Base-by-base conservation (phyloP, 2,329 filamentous ascomycete genomes). In the Metarhizium brunneum region DNA sequence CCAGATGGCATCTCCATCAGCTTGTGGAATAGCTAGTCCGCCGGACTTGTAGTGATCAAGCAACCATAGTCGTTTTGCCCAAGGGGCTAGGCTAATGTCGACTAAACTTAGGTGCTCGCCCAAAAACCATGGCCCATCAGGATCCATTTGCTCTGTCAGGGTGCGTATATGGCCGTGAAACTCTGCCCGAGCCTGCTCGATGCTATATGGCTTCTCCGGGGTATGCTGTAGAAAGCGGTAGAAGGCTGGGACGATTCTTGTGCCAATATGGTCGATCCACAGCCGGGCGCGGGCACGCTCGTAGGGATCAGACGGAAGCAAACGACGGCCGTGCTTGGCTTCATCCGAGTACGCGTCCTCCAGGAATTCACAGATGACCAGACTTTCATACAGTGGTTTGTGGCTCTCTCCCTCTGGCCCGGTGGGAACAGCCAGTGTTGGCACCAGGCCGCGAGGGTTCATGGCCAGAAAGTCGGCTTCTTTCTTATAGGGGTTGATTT, bases 401-500 rank as follows among this genome's bases (percentile, higher is more conserved):
- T 67, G 67, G 42, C 67, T 60, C 51, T 63, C 64, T 36, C 67
- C 68, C 2, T 61, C 56, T 1, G 53, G 58, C 29, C 63, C 65
- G 2, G 65, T 58, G 0, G 75, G 75, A 13, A 82, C 76, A 1
- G 71, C 77, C 1, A 92, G 75, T 0, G 87, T 90, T 0, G 88
- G 89, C 1, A 92, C 85, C 1, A 92, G 76, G 1, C 88, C 88
- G 13, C 87, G 81, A 0, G 88, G 88, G 65, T 92, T 92, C 59
- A 92, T 74, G 8, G 78, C 76, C 25, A 92, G 74, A 32, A 91
- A 84, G 1, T 80, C 83, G 3, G 80, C 70, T 0, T 82, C 83
- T 64, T 92, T 92, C 68, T 84, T 75, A 73, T 91, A 91, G 0
- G 88, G 88, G 68, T 91, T 90, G 57, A 90, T 85, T 73, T 89